phyloP scores from a whole-genome alignment of 2,329 filamentous ascomycete species.

The Stylonectria norvegica region DNA sequence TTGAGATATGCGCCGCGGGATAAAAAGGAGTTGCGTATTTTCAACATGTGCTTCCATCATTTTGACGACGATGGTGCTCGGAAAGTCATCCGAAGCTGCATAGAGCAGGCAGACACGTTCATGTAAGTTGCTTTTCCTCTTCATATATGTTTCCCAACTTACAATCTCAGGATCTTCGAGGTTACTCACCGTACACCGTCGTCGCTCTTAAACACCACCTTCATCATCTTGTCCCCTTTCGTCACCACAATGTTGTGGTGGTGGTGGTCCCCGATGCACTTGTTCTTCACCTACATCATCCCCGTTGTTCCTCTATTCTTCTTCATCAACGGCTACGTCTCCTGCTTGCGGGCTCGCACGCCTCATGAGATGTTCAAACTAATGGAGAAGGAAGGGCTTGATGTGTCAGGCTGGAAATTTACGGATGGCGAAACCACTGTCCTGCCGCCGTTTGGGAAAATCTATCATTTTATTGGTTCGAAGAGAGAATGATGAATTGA shows the following conservation, averaged over 20 bases:
- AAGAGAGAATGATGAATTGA: conserved; percentile 6
- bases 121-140: conserved; percentile 9
- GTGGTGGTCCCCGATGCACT: conserved; percentile 21
- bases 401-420: conserved; percentile 16
- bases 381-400: conserved; percentile 16
- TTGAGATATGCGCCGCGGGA: conserved; percentile 12
- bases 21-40: conserved; percentile 21
- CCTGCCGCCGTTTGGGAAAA: conserved; percentile 19
- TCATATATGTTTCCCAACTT: background rate
- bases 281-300: conserved; percentile 20
- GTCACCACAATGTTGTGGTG: conserved; percentile 20
- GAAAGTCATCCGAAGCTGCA: conserved; percentile 19
- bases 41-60: conserved; percentile 25
- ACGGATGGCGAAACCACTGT: conserved; percentile 18
- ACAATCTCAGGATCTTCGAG: conserved; percentile 18
- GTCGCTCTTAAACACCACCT: conserved; percentile 19
- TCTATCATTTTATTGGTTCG: conserved; percentile 20
- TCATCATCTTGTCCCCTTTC: conserved; percentile 20
- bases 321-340: conserved; percentile 22
- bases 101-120: conserved; percentile 19
- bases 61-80: conserved; percentile 21
- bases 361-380: conserved; percentile 15
- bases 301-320: conserved; percentile 19
- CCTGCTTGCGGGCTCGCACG: conserved; percentile 16
- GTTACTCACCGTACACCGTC: conserved; percentile 20